Evolutionary conservation across 1,139 yeast species (phyloP), one percentile per base, ranked within the genome.

Genomic region (Candida albicans): DNA sequence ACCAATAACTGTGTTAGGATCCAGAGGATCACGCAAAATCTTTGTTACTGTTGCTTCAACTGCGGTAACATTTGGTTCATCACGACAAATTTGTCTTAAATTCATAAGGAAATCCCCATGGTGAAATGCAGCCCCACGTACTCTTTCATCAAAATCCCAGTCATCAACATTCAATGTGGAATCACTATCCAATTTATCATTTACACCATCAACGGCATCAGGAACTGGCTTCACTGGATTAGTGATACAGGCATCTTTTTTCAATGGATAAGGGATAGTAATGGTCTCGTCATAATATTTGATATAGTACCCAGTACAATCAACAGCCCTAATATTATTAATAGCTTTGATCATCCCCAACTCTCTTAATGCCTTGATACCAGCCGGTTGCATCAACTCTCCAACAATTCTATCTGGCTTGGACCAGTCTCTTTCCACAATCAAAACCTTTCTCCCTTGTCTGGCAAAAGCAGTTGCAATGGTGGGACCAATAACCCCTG

Each of bases 331-430:
- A 45, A 93, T 93, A 47, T 80, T 80, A 56, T 89, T 88, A 35
- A 93, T 68, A 2, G 96, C 84, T 51, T 81, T 79, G 25, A 78
- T 77, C 87, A 93, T 81, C 4, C 97, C 98, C 29, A 93, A 70
- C 52, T 87, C 84, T 52, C 77, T 73, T 47, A 93, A 72, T 1
- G 96, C 95, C 59, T 85, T 80, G 31, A 91, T 70, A 11, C 99
- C 99, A 25, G 90, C 93, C 4, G 99, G 99, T 64, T 93, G 99
- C 76, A 93, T 76, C 57, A 93, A 75, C 64, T 93, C 99, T 35
- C 99, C 99, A 33, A 93, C 99, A 47, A 93, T 93, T 54, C 99
- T 78, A 64, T 93, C 97, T 1, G 99, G 99, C 62, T 82, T 87
- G 24, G 80, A 65, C 87, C 96, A 86, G 61, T 89, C 96, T 52